A percentile compares a stretch with the other conserved stretches of the same genome.
Evolutionary conservation across 2,329 filamentous ascomycete species (phyloP).

Genomic region (Parafenestella ontariensis): DNA sequence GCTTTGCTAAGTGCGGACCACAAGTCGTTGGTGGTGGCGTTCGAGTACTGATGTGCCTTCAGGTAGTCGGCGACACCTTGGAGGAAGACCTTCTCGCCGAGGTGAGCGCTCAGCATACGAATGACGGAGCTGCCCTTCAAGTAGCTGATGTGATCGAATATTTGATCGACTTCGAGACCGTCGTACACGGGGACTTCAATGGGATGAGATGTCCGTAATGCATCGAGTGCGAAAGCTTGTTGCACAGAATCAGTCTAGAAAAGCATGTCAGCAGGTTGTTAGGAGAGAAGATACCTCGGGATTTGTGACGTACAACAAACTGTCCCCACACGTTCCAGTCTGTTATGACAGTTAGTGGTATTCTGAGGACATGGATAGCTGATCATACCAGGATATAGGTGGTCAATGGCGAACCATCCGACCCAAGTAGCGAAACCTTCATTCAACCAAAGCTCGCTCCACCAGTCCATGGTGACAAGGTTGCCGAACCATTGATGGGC

Average conservation of each 20-base stretch:
- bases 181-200: conserved; percentile 96
- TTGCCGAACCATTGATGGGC: conserved; percentile 98
- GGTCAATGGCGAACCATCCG: conserved; percentile 89
- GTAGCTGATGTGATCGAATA: conserved; percentile 97
- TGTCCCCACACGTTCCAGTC: conserved; percentile 99
- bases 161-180: conserved; percentile 95
- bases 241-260: conserved; percentile 85
- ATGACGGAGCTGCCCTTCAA: conserved; percentile 96
- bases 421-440: conserved; percentile 99
- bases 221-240: conserved; percentile 87
- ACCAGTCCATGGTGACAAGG: conserved; percentile 96
- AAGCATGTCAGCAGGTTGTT: conserved; percentile 47
- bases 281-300: conserved; percentile 58
- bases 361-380: neutral
- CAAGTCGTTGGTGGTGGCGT: conserved; percentile 89
- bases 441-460: conserved; percentile 88
- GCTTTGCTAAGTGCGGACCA: conserved; percentile 89
- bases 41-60: conserved; percentile 83
- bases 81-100: conserved; percentile 87
- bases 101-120: conserved; percentile 91
- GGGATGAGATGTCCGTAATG: conserved; percentile 88
- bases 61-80: conserved; percentile 90
- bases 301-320: conserved; percentile 75
- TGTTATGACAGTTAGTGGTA: conserved; percentile 33
- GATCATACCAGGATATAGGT: conserved; percentile 76